A percentile compares a stretch with the other conserved stretches of the same genome.
Evolutionary conservation across 2,329 filamentous ascomycete species (phyloP).

Genomic region (Sarocladium oryzae): DNA sequence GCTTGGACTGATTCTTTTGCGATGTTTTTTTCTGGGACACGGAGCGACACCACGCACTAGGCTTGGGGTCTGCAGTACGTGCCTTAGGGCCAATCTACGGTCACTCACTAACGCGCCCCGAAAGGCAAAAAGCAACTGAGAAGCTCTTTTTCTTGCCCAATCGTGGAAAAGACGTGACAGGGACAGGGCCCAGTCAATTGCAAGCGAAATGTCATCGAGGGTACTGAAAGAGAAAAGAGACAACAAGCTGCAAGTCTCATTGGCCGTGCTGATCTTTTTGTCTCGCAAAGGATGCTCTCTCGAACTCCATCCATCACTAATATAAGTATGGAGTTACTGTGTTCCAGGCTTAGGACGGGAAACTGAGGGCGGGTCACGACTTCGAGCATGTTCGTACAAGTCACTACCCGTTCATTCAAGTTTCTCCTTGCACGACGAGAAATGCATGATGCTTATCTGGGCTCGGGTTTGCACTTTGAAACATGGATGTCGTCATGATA

Average conservation of each 20-base stretch:
- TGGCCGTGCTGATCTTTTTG: neutral
- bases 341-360: neutral
- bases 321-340: too few species aligned
- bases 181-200: neutral
- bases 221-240: neutral
- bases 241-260: constrained; percentile 3
- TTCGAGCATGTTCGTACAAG: neutral
- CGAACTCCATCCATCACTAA: too few species aligned
- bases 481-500: neutral
- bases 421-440: too few species aligned
- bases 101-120: neutral
- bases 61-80: too few species aligned
- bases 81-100: too few species aligned
- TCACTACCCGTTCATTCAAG: neutral
- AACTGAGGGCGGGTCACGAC: constrained; percentile 3
- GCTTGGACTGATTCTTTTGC: too few species aligned
- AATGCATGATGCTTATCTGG: too few species aligned
- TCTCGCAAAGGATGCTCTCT: neutral
- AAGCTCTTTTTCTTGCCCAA: neutral
- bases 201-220: neutral
- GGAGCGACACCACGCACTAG: too few species aligned
- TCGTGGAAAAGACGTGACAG: neutral
- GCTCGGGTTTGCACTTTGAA: neutral
- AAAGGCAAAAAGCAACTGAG: neutral
- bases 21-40: too few species aligned